A percentile compares a stretch with the other conserved stretches of the same genome.
Conservation (phyloP, 768 basidiomycete genomes). For the Trametes coccinea region DNA sequence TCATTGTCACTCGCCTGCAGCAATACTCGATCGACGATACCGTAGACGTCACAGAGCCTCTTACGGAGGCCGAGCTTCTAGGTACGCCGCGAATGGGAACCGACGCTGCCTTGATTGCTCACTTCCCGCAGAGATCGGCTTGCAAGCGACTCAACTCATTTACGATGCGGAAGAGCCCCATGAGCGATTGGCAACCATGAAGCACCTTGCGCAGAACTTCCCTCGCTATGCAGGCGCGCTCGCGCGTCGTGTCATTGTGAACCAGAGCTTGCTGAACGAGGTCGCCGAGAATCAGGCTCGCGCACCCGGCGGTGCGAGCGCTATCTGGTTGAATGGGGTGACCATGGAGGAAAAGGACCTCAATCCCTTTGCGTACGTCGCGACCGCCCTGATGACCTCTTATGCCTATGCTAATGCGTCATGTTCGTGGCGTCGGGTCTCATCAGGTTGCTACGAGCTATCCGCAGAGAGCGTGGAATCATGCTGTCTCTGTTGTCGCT, state of each 20-base stretch:
- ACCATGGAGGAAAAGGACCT: constrained; percentile 60
- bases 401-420: background rate
- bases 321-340: constrained; percentile 83
- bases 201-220: constrained; percentile 81
- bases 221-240: constrained; percentile 80
- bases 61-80: constrained; percentile 41
- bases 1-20: constrained; percentile 28
- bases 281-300: constrained; percentile 56
- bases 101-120: background rate
- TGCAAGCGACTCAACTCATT: constrained; percentile 76
- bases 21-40: constrained; percentile 29
- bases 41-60: constrained; percentile 24
- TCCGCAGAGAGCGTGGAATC: constrained; percentile 70
- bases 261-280: constrained; percentile 53
- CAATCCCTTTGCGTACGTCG: constrained; percentile 61
- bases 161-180: constrained; percentile 45
- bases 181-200: constrained; percentile 51
- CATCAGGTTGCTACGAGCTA: constrained; percentile 59
- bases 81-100: constrained; percentile 36
- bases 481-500: constrained; percentile 60
- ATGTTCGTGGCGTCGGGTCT: background rate
- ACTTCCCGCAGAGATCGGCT: constrained; percentile 55
- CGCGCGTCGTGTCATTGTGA: constrained; percentile 63
- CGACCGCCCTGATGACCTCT: background rate
- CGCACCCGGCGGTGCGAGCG: constrained; percentile 52